These are phyloP conservation scores for Aspergillus chevalieri DNA, from an alignment of 2,329 filamentous ascomycete species.

Conservation along the genomic window DNA sequence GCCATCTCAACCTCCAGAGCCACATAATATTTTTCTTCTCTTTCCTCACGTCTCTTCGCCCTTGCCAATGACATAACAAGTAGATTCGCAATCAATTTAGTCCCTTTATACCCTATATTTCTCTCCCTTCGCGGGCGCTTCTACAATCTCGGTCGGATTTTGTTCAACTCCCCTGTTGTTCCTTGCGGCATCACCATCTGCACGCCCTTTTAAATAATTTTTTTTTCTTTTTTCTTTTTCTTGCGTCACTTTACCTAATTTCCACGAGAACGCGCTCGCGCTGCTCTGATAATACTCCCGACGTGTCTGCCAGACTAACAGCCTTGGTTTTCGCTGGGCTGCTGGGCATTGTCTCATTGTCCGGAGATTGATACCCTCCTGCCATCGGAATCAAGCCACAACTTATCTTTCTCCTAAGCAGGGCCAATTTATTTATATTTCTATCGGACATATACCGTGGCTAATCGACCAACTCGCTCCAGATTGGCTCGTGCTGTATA, in stretches of 20 bases:
- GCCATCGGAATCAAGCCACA: neutral
- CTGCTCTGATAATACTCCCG: neutral
- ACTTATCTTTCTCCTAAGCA: neutral
- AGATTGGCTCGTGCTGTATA: too few species aligned
- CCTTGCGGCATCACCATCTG: neutral
- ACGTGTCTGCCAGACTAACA: neutral
- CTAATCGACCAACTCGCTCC: too few species aligned
- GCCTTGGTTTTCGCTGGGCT: neutral
- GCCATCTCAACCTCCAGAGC: neutral
- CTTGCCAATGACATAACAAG: neutral
- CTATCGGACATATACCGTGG: neutral
- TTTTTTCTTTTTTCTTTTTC: neutral
- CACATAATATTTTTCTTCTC: neutral
- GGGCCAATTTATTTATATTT: neutral
- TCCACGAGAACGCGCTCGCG: neutral
- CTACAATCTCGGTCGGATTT: neutral
- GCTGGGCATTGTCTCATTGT: neutral
- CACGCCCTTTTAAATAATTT: neutral
- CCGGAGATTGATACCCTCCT: neutral
- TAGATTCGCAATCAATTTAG: neutral
- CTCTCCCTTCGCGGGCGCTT: neutral
- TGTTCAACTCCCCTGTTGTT: neutral
- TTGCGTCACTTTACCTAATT: neutral
- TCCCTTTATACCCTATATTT: neutral
- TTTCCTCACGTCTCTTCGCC: neutral